Percentiles rank a stretch among this genome's conserved stretches.
Evolutionary conservation across 768 basidiomycete species (phyloP).

Genomic region (Leccinum fibrillosum): DNA sequence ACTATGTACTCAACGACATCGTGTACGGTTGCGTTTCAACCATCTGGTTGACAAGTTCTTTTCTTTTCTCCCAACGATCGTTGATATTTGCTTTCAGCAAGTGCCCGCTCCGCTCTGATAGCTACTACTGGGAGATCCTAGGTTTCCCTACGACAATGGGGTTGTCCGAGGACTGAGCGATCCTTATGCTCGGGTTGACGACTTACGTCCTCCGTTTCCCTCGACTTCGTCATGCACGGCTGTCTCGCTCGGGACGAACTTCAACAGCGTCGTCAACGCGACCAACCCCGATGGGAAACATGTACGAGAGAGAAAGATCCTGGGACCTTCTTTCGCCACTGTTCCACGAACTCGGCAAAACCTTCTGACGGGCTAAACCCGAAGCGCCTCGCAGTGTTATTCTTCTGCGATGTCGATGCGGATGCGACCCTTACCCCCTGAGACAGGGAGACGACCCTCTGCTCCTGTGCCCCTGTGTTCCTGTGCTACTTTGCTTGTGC

Average conservation of each 20-base stretch:
- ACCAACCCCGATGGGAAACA: slow-evolving; percentile 10
- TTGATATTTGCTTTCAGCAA: no score
- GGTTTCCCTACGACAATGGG: no score
- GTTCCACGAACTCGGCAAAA: background rate
- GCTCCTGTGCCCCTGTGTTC: background rate
- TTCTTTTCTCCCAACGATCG: slow-evolving; percentile 10
- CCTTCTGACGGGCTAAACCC: slow-evolving; percentile 1
- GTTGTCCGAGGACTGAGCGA: background rate
- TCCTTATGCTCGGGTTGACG: background rate
- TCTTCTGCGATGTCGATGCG: background rate
- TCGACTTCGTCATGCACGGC: background rate
- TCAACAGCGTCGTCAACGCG: background rate
- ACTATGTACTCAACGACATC: no score
- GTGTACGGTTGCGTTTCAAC: background rate
- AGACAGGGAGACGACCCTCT: background rate
- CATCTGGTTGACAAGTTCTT: slow-evolving; percentile 9
- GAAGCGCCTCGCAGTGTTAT: background rate
- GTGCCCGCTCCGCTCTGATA: no score
- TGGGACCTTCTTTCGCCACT: background rate
- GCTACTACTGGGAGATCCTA: no score
- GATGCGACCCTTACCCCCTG: background rate
- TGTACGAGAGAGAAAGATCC: slow-evolving; percentile 3
- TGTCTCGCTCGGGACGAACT: slow-evolving; percentile 7
- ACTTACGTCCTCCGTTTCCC: background rate
- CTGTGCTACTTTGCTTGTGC: background rate